Conservation (phyloP, 1,139 yeast species). For the Debaryomycetaceae sp. region DNA sequence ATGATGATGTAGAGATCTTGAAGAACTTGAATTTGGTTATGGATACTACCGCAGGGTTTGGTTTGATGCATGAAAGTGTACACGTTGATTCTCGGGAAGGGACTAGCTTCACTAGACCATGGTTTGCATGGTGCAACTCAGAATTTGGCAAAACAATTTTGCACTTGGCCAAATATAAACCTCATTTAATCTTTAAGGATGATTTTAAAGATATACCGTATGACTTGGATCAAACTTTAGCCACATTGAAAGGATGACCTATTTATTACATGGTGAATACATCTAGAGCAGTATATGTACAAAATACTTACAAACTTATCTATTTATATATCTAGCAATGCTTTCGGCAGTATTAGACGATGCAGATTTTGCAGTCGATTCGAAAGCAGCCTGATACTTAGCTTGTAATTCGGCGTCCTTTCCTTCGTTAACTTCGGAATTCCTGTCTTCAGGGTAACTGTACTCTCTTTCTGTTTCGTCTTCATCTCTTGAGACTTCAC, state of each 20-base stretch:
- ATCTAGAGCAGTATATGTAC: background rate
- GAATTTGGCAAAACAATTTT: conserved; percentile 84
- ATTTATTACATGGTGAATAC: background rate
- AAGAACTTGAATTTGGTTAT: conserved; percentile 49
- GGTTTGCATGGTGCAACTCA: conserved; percentile 96
- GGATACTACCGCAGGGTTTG: conserved; percentile 66
- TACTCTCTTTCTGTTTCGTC: conserved; percentile 68
- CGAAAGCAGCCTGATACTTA: conserved; percentile 71
- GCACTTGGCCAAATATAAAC: conserved; percentile 70
- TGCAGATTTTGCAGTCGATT: conserved; percentile 57
- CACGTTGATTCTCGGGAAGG: conserved; percentile 57
- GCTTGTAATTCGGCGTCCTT: conserved; percentile 57
- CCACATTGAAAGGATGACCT: conserved; percentile 1
- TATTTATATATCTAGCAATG: conserved; percentile 60
- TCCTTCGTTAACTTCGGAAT: conserved; percentile 52
- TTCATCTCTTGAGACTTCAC: conserved; percentile 61
- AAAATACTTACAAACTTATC: conserved; percentile 9
- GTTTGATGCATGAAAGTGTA: conserved; percentile 82
- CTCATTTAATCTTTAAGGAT: conserved; percentile 61
- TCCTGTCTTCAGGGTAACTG: conserved; percentile 70
- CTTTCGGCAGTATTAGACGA: conserved; percentile 66
- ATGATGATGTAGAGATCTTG: conserved; percentile 65
- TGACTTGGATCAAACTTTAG: conserved; percentile 25
- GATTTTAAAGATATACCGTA: conserved; percentile 28
- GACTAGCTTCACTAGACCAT: conserved; percentile 57